phyloP scores from a whole-genome alignment of 176 grass and related monocot genomes.

The Phoenix dactylifera region DNA sequence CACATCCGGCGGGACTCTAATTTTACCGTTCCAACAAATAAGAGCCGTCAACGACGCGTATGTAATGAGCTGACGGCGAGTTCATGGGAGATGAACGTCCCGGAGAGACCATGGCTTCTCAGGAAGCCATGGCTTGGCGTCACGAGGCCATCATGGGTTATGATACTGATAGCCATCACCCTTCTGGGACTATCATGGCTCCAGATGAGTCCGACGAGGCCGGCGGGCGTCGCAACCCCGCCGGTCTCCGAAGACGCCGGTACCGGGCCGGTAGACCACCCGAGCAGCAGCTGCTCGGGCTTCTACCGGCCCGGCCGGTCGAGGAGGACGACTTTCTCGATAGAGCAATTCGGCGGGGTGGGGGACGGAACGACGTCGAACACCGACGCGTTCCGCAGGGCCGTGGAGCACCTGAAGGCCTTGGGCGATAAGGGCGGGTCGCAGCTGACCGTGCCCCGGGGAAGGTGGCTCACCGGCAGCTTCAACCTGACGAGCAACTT shows the following conservation, averaged over 20 bases:
- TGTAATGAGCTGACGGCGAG: too few relatives aligned
- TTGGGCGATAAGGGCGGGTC: conserved; percentile 27
- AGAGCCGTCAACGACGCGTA: too few relatives aligned
- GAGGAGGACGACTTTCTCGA: conserved; percentile 42
- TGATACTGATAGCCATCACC: conserved; percentile 16
- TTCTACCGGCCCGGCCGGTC: conserved; percentile 36
- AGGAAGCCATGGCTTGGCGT: neutral
- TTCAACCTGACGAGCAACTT: conserved; percentile 94
- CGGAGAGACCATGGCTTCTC: conserved; percentile 16
- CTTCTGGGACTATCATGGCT: conserved; percentile 17
- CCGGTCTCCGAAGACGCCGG: neutral
- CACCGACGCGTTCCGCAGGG: conserved; percentile 57
- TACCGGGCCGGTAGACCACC: neutral
- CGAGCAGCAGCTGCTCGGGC: conserved; percentile 39
- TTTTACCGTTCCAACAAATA: too few relatives aligned
- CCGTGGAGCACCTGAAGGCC: conserved; percentile 32
- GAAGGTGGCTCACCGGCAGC: conserved; percentile 75
- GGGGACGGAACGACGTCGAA: conserved; percentile 67
- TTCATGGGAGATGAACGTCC: conserved; percentile 17
- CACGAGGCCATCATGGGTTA: neutral
- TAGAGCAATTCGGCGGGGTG: conserved; percentile 66
- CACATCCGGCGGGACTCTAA: too few relatives aligned
- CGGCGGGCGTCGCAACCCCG: neutral
- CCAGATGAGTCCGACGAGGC: conserved; percentile 4
- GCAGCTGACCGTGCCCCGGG: conserved; percentile 57